Evolutionary conservation across 2,329 filamentous ascomycete species (phyloP).

Genomic region (Helminthosporium solani): DNA sequence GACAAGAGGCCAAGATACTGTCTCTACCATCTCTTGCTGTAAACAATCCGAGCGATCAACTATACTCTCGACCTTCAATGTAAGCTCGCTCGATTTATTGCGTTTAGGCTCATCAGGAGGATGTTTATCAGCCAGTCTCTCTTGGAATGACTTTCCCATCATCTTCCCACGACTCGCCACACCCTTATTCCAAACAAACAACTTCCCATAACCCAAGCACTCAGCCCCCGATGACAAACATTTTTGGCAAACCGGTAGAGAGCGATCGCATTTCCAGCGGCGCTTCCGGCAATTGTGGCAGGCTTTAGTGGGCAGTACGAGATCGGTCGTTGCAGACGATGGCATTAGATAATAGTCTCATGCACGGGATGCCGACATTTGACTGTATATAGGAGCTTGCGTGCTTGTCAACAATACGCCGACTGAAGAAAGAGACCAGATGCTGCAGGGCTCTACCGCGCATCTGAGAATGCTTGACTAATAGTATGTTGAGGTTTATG

Average conservation of each 20-base stretch:
- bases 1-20: constrained; percentile 47
- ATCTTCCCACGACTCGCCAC: constrained; percentile 55
- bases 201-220: constrained; percentile 63
- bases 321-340: constrained; percentile 12
- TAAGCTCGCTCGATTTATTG: not conserved
- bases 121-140: constrained; percentile 19
- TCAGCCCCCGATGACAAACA: constrained; percentile 57
- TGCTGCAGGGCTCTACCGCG: not conserved
- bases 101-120: not conserved
- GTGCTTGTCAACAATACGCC: constrained; percentile 13
- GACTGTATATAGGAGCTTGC: constrained; percentile 21
- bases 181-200: constrained; percentile 61
- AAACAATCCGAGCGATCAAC: not conserved
- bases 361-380: constrained; percentile 31
- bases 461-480: constrained; percentile 4
- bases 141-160: constrained; percentile 55
- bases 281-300: constrained; percentile 65
- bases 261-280: constrained; percentile 63
- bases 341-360: constrained; percentile 30
- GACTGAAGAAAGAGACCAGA: constrained; percentile 13
- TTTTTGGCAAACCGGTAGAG: constrained; percentile 60
- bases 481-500: not conserved
- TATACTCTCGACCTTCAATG: not conserved
- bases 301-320: constrained; percentile 41
- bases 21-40: constrained; percentile 17